A percentile compares a stretch with the other conserved stretches of the same genome.
These are phyloP conservation scores for Talaromyces adpressus DNA, from an alignment of 495 filamentous ascomycete species.

Conservation along the genomic window DNA sequence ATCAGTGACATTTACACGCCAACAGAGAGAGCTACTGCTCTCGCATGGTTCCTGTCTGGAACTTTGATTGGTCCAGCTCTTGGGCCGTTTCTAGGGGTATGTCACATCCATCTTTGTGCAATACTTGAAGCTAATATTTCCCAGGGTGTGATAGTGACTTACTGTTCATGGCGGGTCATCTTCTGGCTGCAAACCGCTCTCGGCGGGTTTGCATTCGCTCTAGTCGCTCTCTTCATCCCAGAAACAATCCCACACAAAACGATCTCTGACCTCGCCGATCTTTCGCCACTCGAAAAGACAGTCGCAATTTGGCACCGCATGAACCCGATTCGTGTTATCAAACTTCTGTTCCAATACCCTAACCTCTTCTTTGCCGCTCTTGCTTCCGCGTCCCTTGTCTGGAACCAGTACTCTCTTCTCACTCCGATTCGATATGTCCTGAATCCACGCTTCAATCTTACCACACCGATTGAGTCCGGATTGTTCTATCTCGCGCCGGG, in stretches of 20 bases:
- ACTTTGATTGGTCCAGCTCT: conserved; percentile 65
- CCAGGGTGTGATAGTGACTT: conserved; percentile 62
- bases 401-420: conserved; percentile 67
- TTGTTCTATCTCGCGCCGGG: conserved; percentile 73
- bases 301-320: conserved; percentile 49
- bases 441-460: conserved; percentile 64
- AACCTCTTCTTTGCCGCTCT: conserved; percentile 58
- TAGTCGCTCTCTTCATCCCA: conserved; percentile 58
- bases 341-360: conserved; percentile 50
- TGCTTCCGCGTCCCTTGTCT: conserved; percentile 55
- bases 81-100: conserved; percentile 55
- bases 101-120: background rate
- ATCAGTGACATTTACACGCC: conserved; percentile 60
- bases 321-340: conserved; percentile 54
- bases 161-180: conserved; percentile 58
- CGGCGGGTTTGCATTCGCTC: conserved; percentile 46
- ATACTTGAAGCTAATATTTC: conserved; percentile 4
- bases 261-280: conserved; percentile 46
- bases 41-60: conserved; percentile 63
- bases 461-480: conserved; percentile 56
- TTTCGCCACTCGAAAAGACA: conserved; percentile 37
- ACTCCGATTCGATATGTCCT: conserved; percentile 71
- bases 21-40: conserved; percentile 58
- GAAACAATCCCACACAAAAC: conserved; percentile 60
- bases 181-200: conserved; percentile 69